Conservation (phyloP, 2,329 filamentous ascomycete genomes). For the Neopestalotiopsis clavispora region DNA sequence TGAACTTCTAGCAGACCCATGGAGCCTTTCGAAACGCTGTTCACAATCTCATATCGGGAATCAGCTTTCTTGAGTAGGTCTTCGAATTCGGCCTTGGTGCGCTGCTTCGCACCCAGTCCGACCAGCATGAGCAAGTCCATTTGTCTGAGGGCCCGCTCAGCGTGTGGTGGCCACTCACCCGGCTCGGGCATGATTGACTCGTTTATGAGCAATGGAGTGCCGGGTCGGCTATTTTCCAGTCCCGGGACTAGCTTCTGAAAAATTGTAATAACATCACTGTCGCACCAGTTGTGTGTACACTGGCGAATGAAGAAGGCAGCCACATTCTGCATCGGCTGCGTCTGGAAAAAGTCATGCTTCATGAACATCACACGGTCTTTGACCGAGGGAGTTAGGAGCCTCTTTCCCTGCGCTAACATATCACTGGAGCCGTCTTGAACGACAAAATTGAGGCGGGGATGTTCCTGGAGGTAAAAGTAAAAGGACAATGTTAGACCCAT, state of each 20-base stretch:
- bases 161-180: constrained; percentile 22
- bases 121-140: constrained; percentile 37
- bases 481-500: too few relatives aligned
- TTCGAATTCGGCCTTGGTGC: constrained; percentile 24
- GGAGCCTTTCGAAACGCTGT: too few relatives aligned
- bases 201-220: constrained; percentile 38
- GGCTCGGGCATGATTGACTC: constrained; percentile 36
- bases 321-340: constrained; percentile 26
- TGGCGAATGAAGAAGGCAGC: constrained; percentile 31
- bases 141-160: constrained; percentile 33
- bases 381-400: constrained; percentile 18
- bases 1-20: too few relatives aligned
- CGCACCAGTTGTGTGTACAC: constrained; percentile 14
- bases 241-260: constrained; percentile 23
- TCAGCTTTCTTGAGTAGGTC: constrained; percentile 30
- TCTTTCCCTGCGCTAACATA: constrained; percentile 28
- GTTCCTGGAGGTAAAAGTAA: too few relatives aligned
- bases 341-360: constrained; percentile 32
- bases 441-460: too few relatives aligned
- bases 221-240: constrained; percentile 24
- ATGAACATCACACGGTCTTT: constrained; percentile 24
- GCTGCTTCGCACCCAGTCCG: constrained; percentile 30
- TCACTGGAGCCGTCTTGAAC: constrained; percentile 27
- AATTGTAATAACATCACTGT: constrained; percentile 15
- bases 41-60: constrained; percentile 22